These are phyloP conservation scores for Lactifluus volemus DNA, from an alignment of 768 basidiomycete species.

Conservation along the genomic window DNA sequence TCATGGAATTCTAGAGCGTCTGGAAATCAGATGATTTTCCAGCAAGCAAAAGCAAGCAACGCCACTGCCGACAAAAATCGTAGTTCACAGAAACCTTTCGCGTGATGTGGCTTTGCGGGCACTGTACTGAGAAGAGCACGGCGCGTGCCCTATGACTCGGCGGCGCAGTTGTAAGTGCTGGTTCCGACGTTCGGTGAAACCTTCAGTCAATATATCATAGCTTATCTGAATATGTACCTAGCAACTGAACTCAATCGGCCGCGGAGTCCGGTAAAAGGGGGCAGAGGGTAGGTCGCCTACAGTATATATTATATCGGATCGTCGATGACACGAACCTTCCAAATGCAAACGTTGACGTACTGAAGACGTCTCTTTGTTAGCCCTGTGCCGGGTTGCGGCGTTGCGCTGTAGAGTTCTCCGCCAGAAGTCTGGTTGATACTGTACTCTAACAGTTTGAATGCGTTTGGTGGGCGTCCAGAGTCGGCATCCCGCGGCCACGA, in stretches of 20 bases:
- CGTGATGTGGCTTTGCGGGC: too few species aligned
- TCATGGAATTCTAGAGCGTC: too few species aligned
- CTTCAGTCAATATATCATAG: background rate
- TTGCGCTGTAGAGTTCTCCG: background rate
- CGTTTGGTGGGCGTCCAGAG: background rate
- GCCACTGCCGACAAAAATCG: too few species aligned
- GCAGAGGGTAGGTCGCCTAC: background rate
- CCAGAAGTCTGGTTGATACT: background rate
- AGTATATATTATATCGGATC: background rate
- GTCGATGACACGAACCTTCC: too few species aligned
- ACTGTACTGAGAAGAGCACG: background rate
- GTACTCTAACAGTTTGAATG: background rate
- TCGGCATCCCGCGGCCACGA: background rate
- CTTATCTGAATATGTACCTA: background rate
- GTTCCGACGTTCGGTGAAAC: background rate
- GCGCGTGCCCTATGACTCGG: background rate
- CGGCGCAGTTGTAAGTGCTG: background rate
- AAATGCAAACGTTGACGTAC: background rate
- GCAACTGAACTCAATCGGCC: background rate
- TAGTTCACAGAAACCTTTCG: too few species aligned
- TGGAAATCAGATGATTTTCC: too few species aligned
- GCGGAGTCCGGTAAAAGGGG: background rate
- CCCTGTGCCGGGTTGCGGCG: too few species aligned
- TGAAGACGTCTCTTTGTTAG: too few species aligned
- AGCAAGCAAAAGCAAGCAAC: too few species aligned